Conservation (phyloP, 306 rosid species). For the Abrus precatorius region DNA sequence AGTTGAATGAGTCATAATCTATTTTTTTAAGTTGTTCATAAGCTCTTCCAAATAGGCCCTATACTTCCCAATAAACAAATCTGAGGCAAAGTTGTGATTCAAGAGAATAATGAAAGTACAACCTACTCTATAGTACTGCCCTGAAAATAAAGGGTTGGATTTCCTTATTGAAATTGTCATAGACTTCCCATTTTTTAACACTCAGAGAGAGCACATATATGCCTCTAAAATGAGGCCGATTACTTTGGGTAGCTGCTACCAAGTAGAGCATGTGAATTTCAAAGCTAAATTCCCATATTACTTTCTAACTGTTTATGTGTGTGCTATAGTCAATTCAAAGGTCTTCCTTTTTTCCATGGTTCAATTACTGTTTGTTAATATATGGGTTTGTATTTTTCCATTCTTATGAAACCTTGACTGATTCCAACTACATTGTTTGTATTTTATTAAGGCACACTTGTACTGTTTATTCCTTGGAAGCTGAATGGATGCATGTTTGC, state of each 20-base stretch:
- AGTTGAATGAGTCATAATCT: too few relatives aligned
- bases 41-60: too few relatives aligned
- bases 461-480: constrained; percentile 22
- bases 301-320: constrained; percentile 20
- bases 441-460: constrained; percentile 10
- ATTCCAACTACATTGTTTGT: constrained; percentile 31
- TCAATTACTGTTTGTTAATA: constrained; percentile 32
- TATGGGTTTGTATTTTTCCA: constrained; percentile 26
- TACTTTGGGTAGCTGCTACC: constrained; percentile 36
- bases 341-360: constrained; percentile 4
- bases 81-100: constrained; percentile 17
- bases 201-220: background rate
- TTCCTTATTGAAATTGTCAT: constrained; percentile 30
- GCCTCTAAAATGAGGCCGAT: constrained; percentile 1
- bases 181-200: constrained; percentile 2
- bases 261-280: constrained; percentile 8
- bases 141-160: constrained; percentile 32
- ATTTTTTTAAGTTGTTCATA: too few relatives aligned
- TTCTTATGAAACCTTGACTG: constrained; percentile 27
- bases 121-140: constrained; percentile 3
- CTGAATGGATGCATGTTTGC: constrained; percentile 43
- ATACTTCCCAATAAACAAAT: constrained; percentile 3
- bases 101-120: constrained; percentile 26
- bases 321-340: constrained; percentile 2
- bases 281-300: constrained; percentile 35